These are phyloP conservation scores for Cenchrus purpureus DNA, from an alignment of 176 grass and related monocot species.

Conservation along the genomic window DNA sequence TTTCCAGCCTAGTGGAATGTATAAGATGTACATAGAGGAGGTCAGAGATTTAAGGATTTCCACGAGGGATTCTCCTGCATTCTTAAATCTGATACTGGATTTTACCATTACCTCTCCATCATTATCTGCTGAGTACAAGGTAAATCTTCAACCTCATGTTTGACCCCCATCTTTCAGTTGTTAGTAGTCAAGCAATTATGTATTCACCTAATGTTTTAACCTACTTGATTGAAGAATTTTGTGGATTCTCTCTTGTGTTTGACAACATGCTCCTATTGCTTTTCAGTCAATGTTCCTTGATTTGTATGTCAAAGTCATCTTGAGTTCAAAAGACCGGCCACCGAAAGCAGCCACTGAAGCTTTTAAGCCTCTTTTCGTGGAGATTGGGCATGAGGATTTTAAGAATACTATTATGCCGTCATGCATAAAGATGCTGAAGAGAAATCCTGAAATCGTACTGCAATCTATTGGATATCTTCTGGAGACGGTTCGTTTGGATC, in stretches of 20 bases:
- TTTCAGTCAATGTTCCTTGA: constrained; percentile 91
- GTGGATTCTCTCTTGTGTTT: constrained; percentile 11
- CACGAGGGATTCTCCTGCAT: constrained; percentile 61
- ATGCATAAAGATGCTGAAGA: constrained; percentile 93
- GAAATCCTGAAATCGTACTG: constrained; percentile 92
- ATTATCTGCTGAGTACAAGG: constrained; percentile 77
- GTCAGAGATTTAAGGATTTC: constrained; percentile 84
- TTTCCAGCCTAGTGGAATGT: constrained; percentile 67
- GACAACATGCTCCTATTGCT: constrained; percentile 29
- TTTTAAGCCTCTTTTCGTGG: constrained; percentile 76
- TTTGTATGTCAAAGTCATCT: constrained; percentile 75
- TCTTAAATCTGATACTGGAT: constrained; percentile 80
- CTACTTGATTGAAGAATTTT: constrained; percentile 43
- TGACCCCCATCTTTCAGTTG: neutral
- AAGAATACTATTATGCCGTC: constrained; percentile 78
- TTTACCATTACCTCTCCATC: constrained; percentile 62
- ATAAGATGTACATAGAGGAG: constrained; percentile 88
- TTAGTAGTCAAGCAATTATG: constrained; percentile 18
- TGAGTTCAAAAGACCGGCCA: constrained; percentile 85
- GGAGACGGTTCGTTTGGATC: constrained; percentile 68
- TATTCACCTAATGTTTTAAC: constrained; percentile 17
- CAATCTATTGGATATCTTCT: constrained; percentile 80
- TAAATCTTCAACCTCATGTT: constrained; percentile 41
- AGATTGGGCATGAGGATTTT: constrained; percentile 88
- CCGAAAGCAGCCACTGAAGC: constrained; percentile 71